A percentile compares a stretch with the other conserved stretches of the same genome.
These are phyloP conservation scores for Penicillium paneum DNA, from an alignment of 2,329 filamentous ascomycete genomes.

Conservation along the genomic window DNA sequence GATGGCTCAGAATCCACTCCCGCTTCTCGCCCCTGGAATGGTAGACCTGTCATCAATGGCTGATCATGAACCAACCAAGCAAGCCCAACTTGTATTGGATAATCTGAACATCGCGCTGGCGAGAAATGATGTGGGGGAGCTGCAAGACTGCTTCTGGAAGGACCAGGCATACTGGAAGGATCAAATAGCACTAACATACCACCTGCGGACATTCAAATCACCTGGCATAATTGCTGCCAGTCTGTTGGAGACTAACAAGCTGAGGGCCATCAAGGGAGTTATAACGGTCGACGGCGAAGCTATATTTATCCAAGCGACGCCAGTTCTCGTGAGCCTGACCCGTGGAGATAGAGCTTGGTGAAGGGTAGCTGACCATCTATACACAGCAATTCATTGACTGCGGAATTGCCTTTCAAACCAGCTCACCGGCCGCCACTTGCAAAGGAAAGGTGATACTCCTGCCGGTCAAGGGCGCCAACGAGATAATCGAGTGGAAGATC, in stretches of 20 bases:
- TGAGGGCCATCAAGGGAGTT: not conserved
- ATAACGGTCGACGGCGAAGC: conserved; percentile 13
- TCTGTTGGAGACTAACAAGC: not conserved
- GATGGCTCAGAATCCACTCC: conserved; percentile 27
- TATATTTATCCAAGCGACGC: conserved; percentile 12
- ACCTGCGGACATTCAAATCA: not conserved
- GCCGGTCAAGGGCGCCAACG: not conserved
- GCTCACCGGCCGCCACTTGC: not conserved
- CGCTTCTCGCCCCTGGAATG: conserved; percentile 12
- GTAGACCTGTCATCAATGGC: conserved; percentile 12
- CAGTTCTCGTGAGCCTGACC: conserved; percentile 17
- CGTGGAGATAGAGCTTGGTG: conserved; percentile 4
- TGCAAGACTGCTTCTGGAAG: not conserved
- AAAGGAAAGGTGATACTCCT: not conserved
- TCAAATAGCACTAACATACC: not conserved
- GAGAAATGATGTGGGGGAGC: conserved; percentile 13
- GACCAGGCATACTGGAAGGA: not conserved
- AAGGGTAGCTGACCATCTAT: not conserved
- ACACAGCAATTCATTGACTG: not conserved
- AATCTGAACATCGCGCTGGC: conserved; percentile 14
- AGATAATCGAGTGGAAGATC: not conserved
- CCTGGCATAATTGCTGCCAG: not conserved
- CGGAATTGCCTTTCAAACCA: not conserved
- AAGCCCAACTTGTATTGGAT: conserved; percentile 7
- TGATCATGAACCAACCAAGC: conserved; percentile 9